These are phyloP conservation scores for Eleusine coracana DNA, from an alignment of 176 grass and related monocot genomes.

Conservation along the genomic window DNA sequence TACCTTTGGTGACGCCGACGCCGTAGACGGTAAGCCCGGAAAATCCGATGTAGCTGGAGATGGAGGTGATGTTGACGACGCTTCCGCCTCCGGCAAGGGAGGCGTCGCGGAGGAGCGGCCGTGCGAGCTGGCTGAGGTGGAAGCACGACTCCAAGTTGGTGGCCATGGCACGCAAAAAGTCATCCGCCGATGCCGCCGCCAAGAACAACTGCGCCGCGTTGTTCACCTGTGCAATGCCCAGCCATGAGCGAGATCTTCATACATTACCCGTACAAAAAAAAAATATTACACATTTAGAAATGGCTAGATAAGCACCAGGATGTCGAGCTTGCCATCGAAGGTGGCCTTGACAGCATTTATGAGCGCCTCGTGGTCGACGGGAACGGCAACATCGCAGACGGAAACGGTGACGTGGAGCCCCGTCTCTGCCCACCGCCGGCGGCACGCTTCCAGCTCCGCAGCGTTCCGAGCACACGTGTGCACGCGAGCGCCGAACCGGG, in stretches of 20 bases:
- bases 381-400: slow-evolving; percentile 31
- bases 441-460: slow-evolving; percentile 26
- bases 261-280: too few species aligned
- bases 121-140: slow-evolving; percentile 50
- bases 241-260: too few species aligned
- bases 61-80: slow-evolving; percentile 39
- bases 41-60: slow-evolving; percentile 1
- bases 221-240: not conserved
- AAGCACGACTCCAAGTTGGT: slow-evolving; percentile 50
- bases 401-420: slow-evolving; percentile 17
- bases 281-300: too few species aligned
- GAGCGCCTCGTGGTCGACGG: slow-evolving; percentile 14
- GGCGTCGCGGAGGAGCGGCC: slow-evolving; percentile 23
- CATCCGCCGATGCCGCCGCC: not conserved
- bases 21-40: too few species aligned
- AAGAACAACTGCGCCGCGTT: not conserved
- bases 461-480: slow-evolving; percentile 37
- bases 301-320: slow-evolving; percentile 22
- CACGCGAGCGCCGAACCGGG: slow-evolving; percentile 8
- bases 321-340: slow-evolving; percentile 47
- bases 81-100: not conserved
- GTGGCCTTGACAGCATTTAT: not conserved
- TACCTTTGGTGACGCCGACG: too few species aligned
- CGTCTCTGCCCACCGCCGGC: not conserved
- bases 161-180: slow-evolving; percentile 25